Evolutionary conservation across 345 rosid species (phyloP).

Genomic region (Diplotaxis tenuifolia): DNA sequence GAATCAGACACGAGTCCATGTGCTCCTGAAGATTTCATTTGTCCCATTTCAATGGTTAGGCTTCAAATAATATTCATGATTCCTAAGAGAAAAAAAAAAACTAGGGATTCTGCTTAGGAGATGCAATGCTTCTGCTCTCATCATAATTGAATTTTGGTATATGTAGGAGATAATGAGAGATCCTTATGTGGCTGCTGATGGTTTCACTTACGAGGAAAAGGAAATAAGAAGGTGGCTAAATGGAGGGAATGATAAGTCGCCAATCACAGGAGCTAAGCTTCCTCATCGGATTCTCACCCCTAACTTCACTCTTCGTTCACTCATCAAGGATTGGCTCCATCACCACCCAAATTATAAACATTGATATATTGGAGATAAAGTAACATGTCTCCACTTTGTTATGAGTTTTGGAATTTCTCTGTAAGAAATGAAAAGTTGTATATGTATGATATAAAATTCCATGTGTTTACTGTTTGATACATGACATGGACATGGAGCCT

Average conservation of each 20-base stretch:
- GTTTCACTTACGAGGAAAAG: constrained; percentile 62
- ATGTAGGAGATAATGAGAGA: constrained; percentile 68
- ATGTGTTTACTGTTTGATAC: background rate
- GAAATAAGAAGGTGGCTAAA: constrained; percentile 52
- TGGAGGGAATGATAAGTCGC: constrained; percentile 48
- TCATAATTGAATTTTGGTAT: background rate
- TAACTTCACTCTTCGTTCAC: constrained; percentile 56
- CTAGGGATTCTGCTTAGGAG: background rate
- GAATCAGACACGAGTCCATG: background rate
- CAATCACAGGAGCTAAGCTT: constrained; percentile 49
- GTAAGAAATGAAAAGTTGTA: background rate
- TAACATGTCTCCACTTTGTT: background rate
- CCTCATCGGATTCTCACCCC: constrained; percentile 45
- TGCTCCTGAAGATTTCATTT: constrained; percentile 21
- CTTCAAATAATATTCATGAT: too few relatives aligned
- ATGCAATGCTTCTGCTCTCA: background rate
- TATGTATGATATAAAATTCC: background rate
- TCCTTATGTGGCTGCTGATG: constrained; percentile 78
- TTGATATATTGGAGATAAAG: background rate
- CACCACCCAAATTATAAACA: constrained; percentile 11
- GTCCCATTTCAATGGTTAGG: constrained; percentile 40
- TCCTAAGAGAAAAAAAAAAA: too few relatives aligned
- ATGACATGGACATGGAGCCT: background rate
- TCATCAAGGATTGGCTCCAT: constrained; percentile 58
- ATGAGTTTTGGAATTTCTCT: background rate